Base-by-base conservation (phyloP, 768 basidiomycete genomes). In the Mycena belliarum region DNA sequence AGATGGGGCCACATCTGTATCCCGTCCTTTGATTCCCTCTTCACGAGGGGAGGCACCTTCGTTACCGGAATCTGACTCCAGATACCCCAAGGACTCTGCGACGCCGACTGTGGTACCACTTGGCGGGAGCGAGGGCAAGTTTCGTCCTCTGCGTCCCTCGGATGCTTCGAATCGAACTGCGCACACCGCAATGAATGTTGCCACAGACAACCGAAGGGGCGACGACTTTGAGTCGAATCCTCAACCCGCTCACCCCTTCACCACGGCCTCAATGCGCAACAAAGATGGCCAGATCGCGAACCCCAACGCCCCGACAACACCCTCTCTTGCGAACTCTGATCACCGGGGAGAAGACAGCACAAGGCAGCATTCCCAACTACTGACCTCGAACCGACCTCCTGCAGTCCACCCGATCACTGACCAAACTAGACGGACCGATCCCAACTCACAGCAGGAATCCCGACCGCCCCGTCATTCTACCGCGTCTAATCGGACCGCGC, bases 51-150 rank as follows among this genome's bases (percentile, higher is more conserved):
- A 52, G 24, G 29, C 46, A 20, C 25, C 42, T 33, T 14, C 48
- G 41, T 25, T 41, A 23, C 24, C 48, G 16, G 51, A 49, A 6
- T 38, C 48, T 8, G 41, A 48, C 37, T 52, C 55, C n/a, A 47
- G 56, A 4, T 46, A 47, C 38, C 6, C 16, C 48, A 58, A 58
- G n/a, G 46, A 49, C 26, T 61, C 60, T 40, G 55, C 45, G 20
- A 53, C 60, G 2, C 49, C 60, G 1, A 57, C 60, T 14, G 24
- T 61, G 14, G 46, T 54, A 18, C 61, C 56, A 0, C 23, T n/a
- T n/a, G 48, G 18, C 23, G 33, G 18, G 35, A 25, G 42, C 37
- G 57, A 49, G 12, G 37, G 6, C 37, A 38, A 35, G 4, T 35
- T 46, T 14, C 43, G 49, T 4, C 43, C 25, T 20, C 56, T 12